Base-by-base conservation (phyloP, 768 basidiomycete genomes). In the Hebeloma cylindrosporum region DNA sequence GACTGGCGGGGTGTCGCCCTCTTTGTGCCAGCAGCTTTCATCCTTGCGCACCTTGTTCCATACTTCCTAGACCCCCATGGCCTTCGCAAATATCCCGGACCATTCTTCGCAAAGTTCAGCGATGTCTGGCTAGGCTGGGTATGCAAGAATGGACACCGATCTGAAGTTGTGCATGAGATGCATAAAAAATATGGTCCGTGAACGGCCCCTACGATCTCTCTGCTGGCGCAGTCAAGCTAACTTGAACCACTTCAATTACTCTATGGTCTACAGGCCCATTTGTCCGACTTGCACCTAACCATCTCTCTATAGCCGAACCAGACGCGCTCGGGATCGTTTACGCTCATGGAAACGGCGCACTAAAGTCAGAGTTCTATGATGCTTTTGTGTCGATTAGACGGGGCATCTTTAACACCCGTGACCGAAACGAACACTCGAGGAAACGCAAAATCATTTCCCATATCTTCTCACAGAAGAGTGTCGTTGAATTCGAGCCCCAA, bases 381-480 rank as follows among this genome's bases (percentile, higher is more conserved):
- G 80, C 80, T 10, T 91, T 92, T 54, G 85, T 90, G 18, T 83
- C 83, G 21, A 86, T 88, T 45, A 70, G 68, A 23, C 77, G 83
- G 22, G 85, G 85, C 1, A 67, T 90, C 21, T 89, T 90, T 77
- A 88, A 84, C 62, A 87, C 85, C 13, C 80, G 89, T 33, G 79
- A 86, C 57, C 80, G 89, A 23, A 59, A 65, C 5, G 87, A 91
- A 45, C 92, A 95, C 60, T 75, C 88, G 5, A 81, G 92, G 31
- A 95, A 93, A 67, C 83, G 91, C 69, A 95, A 95, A 69, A 88
- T 96, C 48, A 79, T 95, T 34, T 84, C 88, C 1, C 81, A 88
- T 59, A 84, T 90, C 56, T 89, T 89, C 66, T 83, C 84, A 1
- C 85, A 87, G 60, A 93, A 93, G 70, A 88, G 66, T 43, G 89